These are phyloP conservation scores for Corylus heterophylla DNA, from an alignment of 306 rosid genomes.

Conservation along the genomic window DNA sequence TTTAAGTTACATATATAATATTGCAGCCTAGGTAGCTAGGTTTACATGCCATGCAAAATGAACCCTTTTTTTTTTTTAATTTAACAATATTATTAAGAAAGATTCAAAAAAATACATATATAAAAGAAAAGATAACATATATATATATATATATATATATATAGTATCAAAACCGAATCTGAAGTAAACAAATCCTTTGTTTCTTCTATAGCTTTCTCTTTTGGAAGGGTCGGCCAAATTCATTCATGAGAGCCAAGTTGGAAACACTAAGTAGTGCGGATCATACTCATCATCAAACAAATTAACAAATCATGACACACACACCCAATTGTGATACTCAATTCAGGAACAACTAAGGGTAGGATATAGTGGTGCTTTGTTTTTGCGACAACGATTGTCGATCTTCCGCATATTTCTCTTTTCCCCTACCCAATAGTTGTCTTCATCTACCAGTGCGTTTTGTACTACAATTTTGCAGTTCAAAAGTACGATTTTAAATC, in stretches of 20 bases:
- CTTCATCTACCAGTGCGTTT: neutral
- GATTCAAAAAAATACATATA: no score
- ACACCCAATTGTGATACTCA: neutral
- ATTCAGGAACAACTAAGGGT: no score
- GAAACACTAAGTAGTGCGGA: conserved; percentile 14
- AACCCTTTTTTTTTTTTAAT: neutral
- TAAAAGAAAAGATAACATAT: neutral
- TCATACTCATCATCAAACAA: conserved; percentile 17
- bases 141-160: no score
- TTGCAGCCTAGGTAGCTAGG: neutral
- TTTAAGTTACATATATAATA: neutral
- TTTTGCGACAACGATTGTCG: conserved; percentile 1
- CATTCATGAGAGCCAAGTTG: neutral
- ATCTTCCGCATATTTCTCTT: neutral
- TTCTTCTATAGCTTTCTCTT: no score
- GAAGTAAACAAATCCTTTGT: neutral
- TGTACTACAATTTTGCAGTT: no score
- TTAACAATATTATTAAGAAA: no score
- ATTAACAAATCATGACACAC: conserved; percentile 1
- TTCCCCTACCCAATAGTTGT: neutral
- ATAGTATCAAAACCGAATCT: neutral
- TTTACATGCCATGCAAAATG: neutral
- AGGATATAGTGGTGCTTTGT: neutral
- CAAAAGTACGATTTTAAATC: no score
- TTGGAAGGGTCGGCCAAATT: neutral